Conservation (phyloP, 148 eudicot species). For the Persicaria maculosa region DNA sequence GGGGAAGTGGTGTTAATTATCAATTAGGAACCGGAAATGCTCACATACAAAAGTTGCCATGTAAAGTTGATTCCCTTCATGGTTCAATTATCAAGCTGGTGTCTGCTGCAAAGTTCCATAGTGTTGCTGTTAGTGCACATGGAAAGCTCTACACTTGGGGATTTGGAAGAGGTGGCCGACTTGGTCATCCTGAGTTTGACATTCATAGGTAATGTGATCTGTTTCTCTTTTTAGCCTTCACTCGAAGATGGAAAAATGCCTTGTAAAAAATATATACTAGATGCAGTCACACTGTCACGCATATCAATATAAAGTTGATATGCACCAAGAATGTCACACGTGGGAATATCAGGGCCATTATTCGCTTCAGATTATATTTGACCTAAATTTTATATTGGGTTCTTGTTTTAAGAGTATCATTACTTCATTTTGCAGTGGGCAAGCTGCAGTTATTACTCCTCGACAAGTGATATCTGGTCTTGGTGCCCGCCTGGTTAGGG, state of each 20-base stretch:
- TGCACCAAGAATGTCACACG: no score
- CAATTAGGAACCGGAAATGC: slow-evolving; percentile 79
- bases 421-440: slow-evolving; percentile 62
- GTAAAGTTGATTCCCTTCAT: slow-evolving; percentile 80
- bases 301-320: no score
- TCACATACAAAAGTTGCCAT: slow-evolving; percentile 84
- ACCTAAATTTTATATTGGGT: no score
- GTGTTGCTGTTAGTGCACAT: slow-evolving; percentile 70
- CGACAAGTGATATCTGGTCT: slow-evolving; percentile 82
- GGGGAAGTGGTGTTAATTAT: slow-evolving; percentile 98
- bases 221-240: neutral
- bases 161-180: slow-evolving; percentile 95
- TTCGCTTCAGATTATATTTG: no score
- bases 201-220: slow-evolving; percentile 60
- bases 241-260: neutral
- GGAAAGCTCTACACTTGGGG: slow-evolving; percentile 97
- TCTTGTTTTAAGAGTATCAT: no score
- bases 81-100: slow-evolving; percentile 62
- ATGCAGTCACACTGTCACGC: neutral
- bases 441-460: slow-evolving; percentile 98
- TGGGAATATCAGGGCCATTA: no score
- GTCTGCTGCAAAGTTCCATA: slow-evolving; percentile 89
- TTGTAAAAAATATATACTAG: neutral
- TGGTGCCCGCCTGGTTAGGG: slow-evolving; percentile 83
- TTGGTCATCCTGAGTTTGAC: slow-evolving; percentile 97